These are phyloP conservation scores for Fusarium beomiforme DNA, from an alignment of 2,329 filamentous ascomycete species.

Conservation along the genomic window DNA sequence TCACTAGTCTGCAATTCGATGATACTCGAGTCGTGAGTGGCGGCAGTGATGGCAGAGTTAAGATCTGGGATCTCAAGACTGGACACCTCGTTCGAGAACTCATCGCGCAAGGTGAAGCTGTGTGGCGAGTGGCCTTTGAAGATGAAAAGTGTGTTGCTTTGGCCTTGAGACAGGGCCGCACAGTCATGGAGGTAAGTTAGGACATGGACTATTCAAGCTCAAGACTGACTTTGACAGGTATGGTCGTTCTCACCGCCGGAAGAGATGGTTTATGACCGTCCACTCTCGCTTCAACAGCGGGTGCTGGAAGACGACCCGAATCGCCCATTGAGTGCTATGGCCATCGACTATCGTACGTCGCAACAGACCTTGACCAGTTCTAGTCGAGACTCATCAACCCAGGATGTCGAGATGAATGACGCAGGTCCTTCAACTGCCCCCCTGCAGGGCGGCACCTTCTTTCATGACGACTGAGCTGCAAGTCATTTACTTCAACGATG, in stretches of 20 bases:
- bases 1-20: conserved; percentile 97
- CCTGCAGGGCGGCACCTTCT: conserved; percentile 60
- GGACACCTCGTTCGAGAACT: conserved; percentile 91
- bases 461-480: conserved; percentile 56
- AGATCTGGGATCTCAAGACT: conserved; percentile 96
- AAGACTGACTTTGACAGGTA: conserved; percentile 67
- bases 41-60: conserved; percentile 96
- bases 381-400: conserved; percentile 49
- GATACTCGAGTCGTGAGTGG: conserved; percentile 95
- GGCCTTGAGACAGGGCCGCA: conserved; percentile 83
- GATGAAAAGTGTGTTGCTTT: conserved; percentile 98
- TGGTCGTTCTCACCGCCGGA: conserved; percentile 95
- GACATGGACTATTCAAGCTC: background rate
- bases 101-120: conserved; percentile 89
- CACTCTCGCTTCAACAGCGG: conserved; percentile 60
- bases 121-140: conserved; percentile 98
- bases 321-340: conserved; percentile 63
- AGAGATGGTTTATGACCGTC: conserved; percentile 66
- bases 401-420: conserved; percentile 67
- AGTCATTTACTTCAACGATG: background rate
- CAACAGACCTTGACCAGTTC: conserved; percentile 44
- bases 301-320: conserved; percentile 57
- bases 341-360: conserved; percentile 54
- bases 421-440: conserved; percentile 66
- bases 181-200: conserved; percentile 95